These are phyloP conservation scores for Trichoderma cornu-damae DNA, from an alignment of 2,329 filamentous ascomycete species.

Conservation along the genomic window DNA sequence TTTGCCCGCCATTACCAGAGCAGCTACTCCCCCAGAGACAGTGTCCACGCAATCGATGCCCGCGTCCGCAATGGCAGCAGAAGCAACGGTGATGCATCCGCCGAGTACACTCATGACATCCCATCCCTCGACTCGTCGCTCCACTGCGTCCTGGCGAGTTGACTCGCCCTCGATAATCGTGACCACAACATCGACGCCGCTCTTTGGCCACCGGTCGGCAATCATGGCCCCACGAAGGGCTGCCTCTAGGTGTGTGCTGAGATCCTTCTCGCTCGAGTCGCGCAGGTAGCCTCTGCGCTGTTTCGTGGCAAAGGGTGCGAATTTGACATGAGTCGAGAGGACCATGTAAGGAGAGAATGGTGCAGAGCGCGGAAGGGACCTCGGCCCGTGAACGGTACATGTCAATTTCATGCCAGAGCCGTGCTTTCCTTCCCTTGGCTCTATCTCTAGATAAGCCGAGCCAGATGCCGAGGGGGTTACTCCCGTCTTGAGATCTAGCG, in stretches of 20 bases:
- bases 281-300: conserved; percentile 79
- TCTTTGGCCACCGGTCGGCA: conserved; percentile 96
- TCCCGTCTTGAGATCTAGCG: conserved; percentile 77
- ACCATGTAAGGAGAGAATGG: conserved; percentile 91
- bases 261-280: conserved; percentile 79
- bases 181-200: conserved; percentile 88
- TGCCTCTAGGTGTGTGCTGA: conserved; percentile 86
- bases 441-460: conserved; percentile 77
- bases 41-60: conserved; percentile 94
- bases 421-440: conserved; percentile 42
- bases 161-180: conserved; percentile 93
- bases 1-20: conserved; percentile 54
- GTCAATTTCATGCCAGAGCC: conserved; percentile 78
- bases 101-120: conserved; percentile 88
- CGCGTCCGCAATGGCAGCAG: conserved; percentile 87
- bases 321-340: conserved; percentile 90
- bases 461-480: conserved; percentile 90
- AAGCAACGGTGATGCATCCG: conserved; percentile 88
- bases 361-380: conserved; percentile 81
- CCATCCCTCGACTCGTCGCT: conserved; percentile 61
- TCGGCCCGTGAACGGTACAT: conserved; percentile 88
- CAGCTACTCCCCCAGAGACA: conserved; percentile 83
- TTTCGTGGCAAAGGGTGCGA: conserved; percentile 86
- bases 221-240: conserved; percentile 85
- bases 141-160: conserved; percentile 51